Evolutionary conservation across 2,329 filamentous ascomycete species (phyloP), one percentile per base, ranked within the genome.

Genomic region (Diaporthe eres): DNA sequence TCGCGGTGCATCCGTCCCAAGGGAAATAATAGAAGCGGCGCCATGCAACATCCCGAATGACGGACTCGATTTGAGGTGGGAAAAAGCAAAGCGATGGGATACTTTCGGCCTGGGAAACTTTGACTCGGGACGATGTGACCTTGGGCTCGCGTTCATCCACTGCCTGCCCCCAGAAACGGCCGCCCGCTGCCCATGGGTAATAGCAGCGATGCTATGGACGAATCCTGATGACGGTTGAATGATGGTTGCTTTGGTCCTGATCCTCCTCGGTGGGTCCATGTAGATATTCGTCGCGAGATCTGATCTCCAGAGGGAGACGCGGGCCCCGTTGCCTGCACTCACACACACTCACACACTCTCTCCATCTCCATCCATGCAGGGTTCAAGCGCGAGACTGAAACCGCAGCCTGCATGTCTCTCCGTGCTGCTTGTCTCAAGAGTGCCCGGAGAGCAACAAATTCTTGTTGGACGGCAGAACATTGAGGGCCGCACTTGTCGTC

Each of bases 361-460:
- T 49, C 12, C 63, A 9, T 67, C 44, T 39, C 44, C 44, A 65
- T 65, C 44, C 61, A 37, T 39, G 63, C 44, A 51, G 44, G 31
- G 31, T 68, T 68, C 28, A 61, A 60, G 57, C 57, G 39, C 44
- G 57, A 61, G 10, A 51, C 44, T 72, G 71, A 72, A 72, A 72
- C 71, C 60, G 44, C 71, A 72, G 57, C 17, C 31, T 72, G 71
- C 71, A 72, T 72, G 71, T 72, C 71, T 72, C 53, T 60, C 71
- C 28, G 44, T 51, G 7, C 47, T 53, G 44, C 31, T 47, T 39
- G 58, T 72, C 70, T 72, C 39, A 47, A 37, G 28, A 49, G 39
- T 34, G 12, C 39, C 39, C 31, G 28, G 19, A 28, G 17, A 49
- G 44, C 42, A n/a, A 51, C n/a, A 25, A 22, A 28, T 7, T 53